A percentile compares a stretch with the other conserved stretches of the same genome.
Evolutionary conservation across 805 yeast genomes (phyloP).

Genomic region (Isabelozyma rhagii): DNA sequence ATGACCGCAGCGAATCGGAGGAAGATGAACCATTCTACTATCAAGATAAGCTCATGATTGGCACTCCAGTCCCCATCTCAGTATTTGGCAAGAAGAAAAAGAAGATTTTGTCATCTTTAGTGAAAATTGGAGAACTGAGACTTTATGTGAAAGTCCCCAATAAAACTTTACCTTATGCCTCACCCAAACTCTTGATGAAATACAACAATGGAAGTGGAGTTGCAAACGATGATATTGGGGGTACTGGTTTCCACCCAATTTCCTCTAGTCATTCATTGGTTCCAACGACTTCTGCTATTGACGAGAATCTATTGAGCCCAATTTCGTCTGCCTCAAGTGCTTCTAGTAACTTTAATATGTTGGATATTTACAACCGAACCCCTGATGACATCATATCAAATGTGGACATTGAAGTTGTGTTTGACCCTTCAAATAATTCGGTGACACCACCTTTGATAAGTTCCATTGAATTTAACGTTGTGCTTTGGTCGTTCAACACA

Average conservation of each 20-base stretch:
- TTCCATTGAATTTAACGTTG: conserved; percentile 32
- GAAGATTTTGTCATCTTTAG: conserved; percentile 28
- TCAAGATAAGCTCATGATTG: conserved; percentile 24
- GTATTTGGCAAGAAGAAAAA: conserved; percentile 37
- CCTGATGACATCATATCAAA: conserved; percentile 16
- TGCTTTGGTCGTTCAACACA: conserved; percentile 39
- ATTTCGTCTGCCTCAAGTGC: conserved; percentile 6
- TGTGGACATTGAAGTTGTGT: conserved; percentile 26
- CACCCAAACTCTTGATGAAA: conserved; percentile 35
- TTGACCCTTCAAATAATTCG: conserved; percentile 18
- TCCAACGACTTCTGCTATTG: conserved; percentile 1
- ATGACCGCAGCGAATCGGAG: conserved; percentile 2
- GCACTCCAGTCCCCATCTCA: conserved; percentile 16
- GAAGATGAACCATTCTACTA: conserved; percentile 5
- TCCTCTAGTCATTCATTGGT: neutral
- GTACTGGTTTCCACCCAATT: conserved; percentile 1
- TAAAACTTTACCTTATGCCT: conserved; percentile 30
- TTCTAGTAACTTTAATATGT: conserved; percentile 19
- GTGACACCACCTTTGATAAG: conserved; percentile 32
- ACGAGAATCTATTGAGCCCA: conserved; percentile 11
- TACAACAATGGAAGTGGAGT: conserved; percentile 26
- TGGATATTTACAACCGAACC: conserved; percentile 28
- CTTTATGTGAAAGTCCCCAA: conserved; percentile 32
- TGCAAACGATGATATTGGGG: neutral
- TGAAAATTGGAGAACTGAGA: conserved; percentile 32